Evolutionary conservation across 192 early-diverging fungal species (phyloP).

Genomic region (Powellomyces hirtus): DNA sequence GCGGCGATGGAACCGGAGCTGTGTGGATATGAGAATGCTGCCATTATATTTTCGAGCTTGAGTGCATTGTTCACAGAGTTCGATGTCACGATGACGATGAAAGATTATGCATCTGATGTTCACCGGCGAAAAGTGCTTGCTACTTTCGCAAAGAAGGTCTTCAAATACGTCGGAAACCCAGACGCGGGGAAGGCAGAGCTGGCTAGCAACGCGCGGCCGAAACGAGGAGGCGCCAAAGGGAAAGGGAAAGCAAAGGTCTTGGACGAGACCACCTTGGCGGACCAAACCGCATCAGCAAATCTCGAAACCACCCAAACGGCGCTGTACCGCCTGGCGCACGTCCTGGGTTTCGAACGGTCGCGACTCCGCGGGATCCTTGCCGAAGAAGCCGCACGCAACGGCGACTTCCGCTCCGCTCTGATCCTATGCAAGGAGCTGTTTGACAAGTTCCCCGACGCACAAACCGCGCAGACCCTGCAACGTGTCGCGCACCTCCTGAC

Average conservation of each 20-base stretch:
- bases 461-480: constrained; percentile 28
- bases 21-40: constrained; percentile 6
- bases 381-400: constrained; percentile 54
- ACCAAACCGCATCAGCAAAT: background rate
- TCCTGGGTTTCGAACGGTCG: constrained; percentile 42
- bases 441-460: constrained; percentile 40
- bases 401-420: constrained; percentile 49
- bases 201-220: background rate
- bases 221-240: constrained; percentile 13
- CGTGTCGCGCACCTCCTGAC: constrained; percentile 36
- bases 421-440: constrained; percentile 45
- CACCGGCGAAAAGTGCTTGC: constrained; percentile 22
- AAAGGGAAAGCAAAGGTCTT: constrained; percentile 3
- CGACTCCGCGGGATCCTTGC: constrained; percentile 52
- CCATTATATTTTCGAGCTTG: constrained; percentile 17
- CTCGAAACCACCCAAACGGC: constrained; percentile 4
- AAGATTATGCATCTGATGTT: constrained; percentile 15
- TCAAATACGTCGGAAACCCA: constrained; percentile 31
- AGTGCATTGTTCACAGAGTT: constrained; percentile 35
- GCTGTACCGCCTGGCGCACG: constrained; percentile 36
- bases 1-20: constrained; percentile 3
- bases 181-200: background rate
- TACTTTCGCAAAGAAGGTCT: constrained; percentile 40
- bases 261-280: background rate
- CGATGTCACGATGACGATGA: constrained; percentile 25